Base-by-base conservation (phyloP, 768 basidiomycete genomes). In the Pisolithus sp. region DNA sequence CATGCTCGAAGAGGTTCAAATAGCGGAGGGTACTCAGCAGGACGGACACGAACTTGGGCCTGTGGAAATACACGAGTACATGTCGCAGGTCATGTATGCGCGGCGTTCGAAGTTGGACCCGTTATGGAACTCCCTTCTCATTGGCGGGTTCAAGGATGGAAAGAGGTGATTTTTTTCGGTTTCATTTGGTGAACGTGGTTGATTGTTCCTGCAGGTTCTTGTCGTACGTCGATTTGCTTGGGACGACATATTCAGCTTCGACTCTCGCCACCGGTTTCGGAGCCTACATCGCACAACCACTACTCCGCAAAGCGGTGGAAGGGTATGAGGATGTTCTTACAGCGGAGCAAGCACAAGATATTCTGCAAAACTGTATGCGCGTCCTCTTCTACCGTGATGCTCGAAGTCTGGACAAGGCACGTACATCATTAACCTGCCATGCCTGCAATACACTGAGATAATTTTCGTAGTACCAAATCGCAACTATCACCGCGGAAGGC, bases 331-430 rank as follows among this genome's bases (percentile, higher is more conserved):
- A 87, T 46, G 71, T 68, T 1, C 69, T 98, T 51, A 86, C 86
- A 2, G 86, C 89, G 62, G 85, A 83, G 37, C 81, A 93, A 52
- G 96, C 92, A 15, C 73, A 77, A 23, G 72, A 77, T 60, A 86
- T 98, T 53, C 64, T 99, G 49, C 81, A 88, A 61, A 81, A 88
- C 46, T 83, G 87, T 65, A 90, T 99, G 85, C 83, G 84, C 58
- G 93, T 98, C 15, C 78, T 99, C 45, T 98, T 86, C 72, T 99
- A 99, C 72, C 83, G 96, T 41, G 96, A 99, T 61, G 95, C 95
- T 6, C 78, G 95, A 59, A 92, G 89, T 73, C 73, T 94, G 68
- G 89, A 98, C 78, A 96, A 97, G 82, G 94, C 91, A 56, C 30
- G 76, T 63, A 41, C 23, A 5, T 12, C 44, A 30, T 26, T 54